phyloP scores from a whole-genome alignment of 176 grass and related monocot genomes.

The Musa acuminata region DNA sequence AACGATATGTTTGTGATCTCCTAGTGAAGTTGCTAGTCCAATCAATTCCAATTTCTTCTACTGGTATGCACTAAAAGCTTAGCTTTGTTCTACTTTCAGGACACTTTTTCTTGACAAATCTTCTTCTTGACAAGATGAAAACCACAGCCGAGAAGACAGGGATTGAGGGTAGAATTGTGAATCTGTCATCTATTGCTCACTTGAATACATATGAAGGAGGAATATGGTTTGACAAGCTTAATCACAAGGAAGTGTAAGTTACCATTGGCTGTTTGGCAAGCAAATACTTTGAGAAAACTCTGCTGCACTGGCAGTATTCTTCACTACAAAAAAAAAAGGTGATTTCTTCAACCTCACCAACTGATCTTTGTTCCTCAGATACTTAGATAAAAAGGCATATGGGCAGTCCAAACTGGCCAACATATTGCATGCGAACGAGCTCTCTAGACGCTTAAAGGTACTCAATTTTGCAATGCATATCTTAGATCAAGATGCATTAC shows the following conservation, averaged over 20 bases:
- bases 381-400: constrained; percentile 75
- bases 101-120: constrained; percentile 73
- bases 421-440: constrained; percentile 67
- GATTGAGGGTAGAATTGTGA: constrained; percentile 60
- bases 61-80: not conserved
- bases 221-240: constrained; percentile 52
- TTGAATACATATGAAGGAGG: constrained; percentile 37
- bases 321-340: not conserved
- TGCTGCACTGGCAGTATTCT: not conserved
- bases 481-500: not conserved
- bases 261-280: not conserved
- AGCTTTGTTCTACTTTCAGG: constrained; percentile 34
- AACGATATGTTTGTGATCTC: not conserved
- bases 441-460: constrained; percentile 70
- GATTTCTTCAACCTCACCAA: not conserved
- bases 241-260: constrained; percentile 42
- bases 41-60: not conserved
- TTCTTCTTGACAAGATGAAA: constrained; percentile 88
- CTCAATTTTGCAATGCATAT: not conserved
- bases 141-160: constrained; percentile 49
- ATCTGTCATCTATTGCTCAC: constrained; percentile 52
- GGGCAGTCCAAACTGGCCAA: constrained; percentile 96
- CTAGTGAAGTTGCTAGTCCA: not conserved
- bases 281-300: too few species aligned
- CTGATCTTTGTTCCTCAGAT: constrained; percentile 36